A percentile compares a stretch with the other conserved stretches of the same genome.
Conservation (phyloP, 2,329 filamentous ascomycete genomes). For the Penicillium vulpinum region DNA sequence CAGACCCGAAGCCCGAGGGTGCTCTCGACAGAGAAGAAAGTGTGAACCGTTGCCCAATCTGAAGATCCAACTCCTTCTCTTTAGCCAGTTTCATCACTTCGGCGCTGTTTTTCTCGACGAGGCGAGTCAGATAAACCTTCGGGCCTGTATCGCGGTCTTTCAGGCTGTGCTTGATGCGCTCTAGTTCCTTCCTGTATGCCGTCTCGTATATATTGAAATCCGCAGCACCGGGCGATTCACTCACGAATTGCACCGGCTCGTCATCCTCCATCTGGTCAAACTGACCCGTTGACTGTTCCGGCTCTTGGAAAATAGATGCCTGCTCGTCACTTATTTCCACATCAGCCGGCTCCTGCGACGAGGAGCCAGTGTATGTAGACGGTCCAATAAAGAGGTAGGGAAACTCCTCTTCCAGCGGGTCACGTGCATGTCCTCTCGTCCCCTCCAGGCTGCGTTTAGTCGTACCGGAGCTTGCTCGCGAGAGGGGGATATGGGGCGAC, state of each 20-base stretch:
- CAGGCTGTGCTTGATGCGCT: conserved; percentile 60
- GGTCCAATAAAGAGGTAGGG: conserved; percentile 76
- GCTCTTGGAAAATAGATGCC: conserved; percentile 20
- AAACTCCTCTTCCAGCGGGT: conserved; percentile 64
- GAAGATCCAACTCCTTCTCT: conserved; percentile 27
- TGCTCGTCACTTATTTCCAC: conserved; percentile 15
- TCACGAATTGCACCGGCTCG: conserved; percentile 55
- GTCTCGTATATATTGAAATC: conserved; percentile 87
- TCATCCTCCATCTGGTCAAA: conserved; percentile 24
- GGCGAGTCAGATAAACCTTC: conserved; percentile 59
- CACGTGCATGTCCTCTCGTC: conserved; percentile 62
- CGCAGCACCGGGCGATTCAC: conserved; percentile 79
- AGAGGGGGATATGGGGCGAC: conserved; percentile 28
- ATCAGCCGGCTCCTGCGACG: conserved; percentile 12
- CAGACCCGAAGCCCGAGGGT: conserved; percentile 18
- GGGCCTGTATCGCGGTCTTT: conserved; percentile 46
- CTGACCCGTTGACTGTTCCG: conserved; percentile 37
- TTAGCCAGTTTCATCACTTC: conserved; percentile 36
- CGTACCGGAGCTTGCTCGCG: conserved; percentile 32
- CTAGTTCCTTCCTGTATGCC: conserved; percentile 80
- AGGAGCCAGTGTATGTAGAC: conserved; percentile 44
- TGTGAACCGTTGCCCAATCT: conserved; percentile 13
- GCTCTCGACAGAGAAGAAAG: conserved; percentile 1
- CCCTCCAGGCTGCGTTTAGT: conserved; percentile 46
- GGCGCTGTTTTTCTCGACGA: conserved; percentile 47